Conservation (phyloP, 2,329 filamentous ascomycete genomes). For the Alternaria ventricosa region DNA sequence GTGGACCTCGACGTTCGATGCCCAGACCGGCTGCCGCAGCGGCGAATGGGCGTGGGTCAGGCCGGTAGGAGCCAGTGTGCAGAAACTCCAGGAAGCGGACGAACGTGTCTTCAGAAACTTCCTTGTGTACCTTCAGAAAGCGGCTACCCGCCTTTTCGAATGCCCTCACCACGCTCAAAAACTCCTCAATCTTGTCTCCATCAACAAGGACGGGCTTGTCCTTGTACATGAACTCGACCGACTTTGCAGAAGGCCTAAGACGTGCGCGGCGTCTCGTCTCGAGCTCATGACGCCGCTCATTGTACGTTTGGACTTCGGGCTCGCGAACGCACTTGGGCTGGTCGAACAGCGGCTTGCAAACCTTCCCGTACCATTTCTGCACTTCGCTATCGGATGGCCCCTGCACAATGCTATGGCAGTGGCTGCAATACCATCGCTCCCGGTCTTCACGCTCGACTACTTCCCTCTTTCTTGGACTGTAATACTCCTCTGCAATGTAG, state of each 20-base stretch:
- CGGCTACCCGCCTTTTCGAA: constrained; percentile 34
- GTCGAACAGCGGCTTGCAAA: constrained; percentile 40
- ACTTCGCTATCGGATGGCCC: constrained; percentile 28
- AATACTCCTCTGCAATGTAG: constrained; percentile 20
- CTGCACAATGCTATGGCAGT: constrained; percentile 28
- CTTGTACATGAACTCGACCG: constrained; percentile 48
- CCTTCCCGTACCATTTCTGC: constrained; percentile 41
- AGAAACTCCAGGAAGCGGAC: constrained; percentile 44
- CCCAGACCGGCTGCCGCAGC: constrained; percentile 7
- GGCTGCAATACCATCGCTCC: constrained; percentile 33
- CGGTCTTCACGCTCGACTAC: constrained; percentile 1
- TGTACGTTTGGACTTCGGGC: constrained; percentile 39
- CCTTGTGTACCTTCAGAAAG: constrained; percentile 41
- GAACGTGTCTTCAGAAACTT: constrained; percentile 36
- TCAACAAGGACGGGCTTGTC: constrained; percentile 44
- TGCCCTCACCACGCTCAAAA: constrained; percentile 37
- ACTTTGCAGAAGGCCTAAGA: constrained; percentile 39
- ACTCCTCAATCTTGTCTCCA: constrained; percentile 34
- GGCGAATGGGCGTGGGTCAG: constrained; percentile 19
- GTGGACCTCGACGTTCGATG: constrained; percentile 23
- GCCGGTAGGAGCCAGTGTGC: constrained; percentile 31
- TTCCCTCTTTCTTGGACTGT: background rate
- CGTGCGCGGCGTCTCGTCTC: constrained; percentile 35
- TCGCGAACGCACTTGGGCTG: constrained; percentile 24
- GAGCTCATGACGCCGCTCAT: constrained; percentile 34